Evolutionary conservation across 192 early-diverging fungal genomes (phyloP), one percentile per base, ranked within the genome.

Genomic region (Geranomyces variabilis): DNA sequence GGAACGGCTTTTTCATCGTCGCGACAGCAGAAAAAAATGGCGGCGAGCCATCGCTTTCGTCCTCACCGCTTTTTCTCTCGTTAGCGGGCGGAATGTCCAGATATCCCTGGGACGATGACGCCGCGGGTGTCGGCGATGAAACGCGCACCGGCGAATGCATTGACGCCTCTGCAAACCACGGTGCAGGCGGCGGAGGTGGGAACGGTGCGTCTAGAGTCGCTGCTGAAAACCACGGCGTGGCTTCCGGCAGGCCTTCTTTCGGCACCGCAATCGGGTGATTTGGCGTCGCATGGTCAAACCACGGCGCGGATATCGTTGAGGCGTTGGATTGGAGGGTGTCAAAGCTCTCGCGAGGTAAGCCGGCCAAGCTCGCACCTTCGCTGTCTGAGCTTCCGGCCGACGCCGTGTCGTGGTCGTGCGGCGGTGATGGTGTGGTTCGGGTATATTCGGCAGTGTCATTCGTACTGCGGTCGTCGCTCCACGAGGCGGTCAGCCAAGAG

Each of bases 281-380:
- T 9, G 48, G 67, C 22, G 67, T 69, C 41, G 65, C 65, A 41
- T 69, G 53, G 55, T 69, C 24, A 41, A 34, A 49, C 67, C 67
- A 69, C 12, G 67, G 67, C 8, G 22, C 67, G 9, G 67, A 69
- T 22, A 69, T 33, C 3, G 67, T 69, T 9, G 67, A 69, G 13
- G 47, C 31, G 36, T 43, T 58, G 12, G 67, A 57, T 13, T 58
- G 19, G 17, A 26, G 21, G 9, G 58, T 60, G 19, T 60, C 58
- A 29, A 60, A 60, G 17, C 29, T 33, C 7, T 60, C 6, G 17
- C 58, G 58, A 33, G 58, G 28, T 4, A 28, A 29, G 17, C 21
- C 58, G 8, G 17, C 29, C 24, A 34, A 17, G 58, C 58, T 60
- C 8, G 58, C 58, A 17, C 21, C 22, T 17, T 60, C 58, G 58